Conservation (phyloP, 208 protist species). For the Acanthamoeba rhysodes region DNA sequence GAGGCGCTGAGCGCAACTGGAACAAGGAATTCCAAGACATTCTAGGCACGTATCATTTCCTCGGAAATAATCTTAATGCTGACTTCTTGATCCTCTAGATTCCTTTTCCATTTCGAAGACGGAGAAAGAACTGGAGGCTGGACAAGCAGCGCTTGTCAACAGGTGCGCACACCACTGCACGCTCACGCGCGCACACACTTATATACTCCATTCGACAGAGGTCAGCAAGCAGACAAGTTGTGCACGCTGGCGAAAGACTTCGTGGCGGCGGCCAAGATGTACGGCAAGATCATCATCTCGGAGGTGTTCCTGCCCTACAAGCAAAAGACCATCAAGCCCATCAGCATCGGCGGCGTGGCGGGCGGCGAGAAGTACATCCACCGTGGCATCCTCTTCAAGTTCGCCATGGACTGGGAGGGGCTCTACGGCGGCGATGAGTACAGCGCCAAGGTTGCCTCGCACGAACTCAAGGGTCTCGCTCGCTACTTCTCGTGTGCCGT, state of each 20-base stretch:
- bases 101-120: conserved; percentile 69
- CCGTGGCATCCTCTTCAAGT: conserved; percentile 80
- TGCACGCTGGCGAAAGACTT: conserved; percentile 77
- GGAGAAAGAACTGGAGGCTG: conserved; percentile 28
- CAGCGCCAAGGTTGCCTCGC: conserved; percentile 72
- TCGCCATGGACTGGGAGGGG: conserved; percentile 75
- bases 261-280: conserved; percentile 78
- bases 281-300: conserved; percentile 83
- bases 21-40: conserved; percentile 81
- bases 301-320: conserved; percentile 79
- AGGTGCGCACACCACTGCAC: not conserved
- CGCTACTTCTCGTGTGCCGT: conserved; percentile 68
- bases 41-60: not conserved
- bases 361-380: conserved; percentile 82
- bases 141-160: conserved; percentile 21
- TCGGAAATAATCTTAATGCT: not conserved
- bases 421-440: conserved; percentile 75
- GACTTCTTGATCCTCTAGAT: not conserved
- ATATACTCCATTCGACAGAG: not conserved
- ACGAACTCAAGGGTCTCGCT: conserved; percentile 76
- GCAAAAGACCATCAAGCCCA: conserved; percentile 77
- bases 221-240: conserved; percentile 71
- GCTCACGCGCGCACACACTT: not conserved
- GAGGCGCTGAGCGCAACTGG: conserved; percentile 70
- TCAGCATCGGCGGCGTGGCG: conserved; percentile 74